Percentiles rank a stretch among this genome's conserved stretches.
phyloP scores from a whole-genome alignment of 495 filamentous ascomycete species.

The Aspergillus panamensis region DNA sequence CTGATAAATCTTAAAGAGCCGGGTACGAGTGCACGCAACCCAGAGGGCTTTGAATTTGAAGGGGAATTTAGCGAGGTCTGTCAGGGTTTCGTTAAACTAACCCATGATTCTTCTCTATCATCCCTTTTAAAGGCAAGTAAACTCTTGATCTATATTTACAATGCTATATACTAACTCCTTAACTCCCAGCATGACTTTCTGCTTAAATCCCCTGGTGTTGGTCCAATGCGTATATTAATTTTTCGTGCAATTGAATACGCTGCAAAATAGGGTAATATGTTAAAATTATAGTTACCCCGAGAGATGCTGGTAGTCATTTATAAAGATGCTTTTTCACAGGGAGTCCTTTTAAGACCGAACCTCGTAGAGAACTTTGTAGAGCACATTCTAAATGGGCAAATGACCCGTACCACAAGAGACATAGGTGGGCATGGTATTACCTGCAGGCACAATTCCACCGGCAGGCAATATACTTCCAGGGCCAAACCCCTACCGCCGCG shows the following conservation, averaged over 20 bases:
- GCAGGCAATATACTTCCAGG: no score
- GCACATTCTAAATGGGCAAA: no score
- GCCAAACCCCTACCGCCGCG: no score
- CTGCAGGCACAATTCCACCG: no score
- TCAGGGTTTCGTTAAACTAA: neutral
- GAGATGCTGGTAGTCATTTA: neutral
- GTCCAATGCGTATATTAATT: slow-evolving; percentile 2
- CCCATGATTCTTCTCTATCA: neutral
- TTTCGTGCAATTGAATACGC: slow-evolving; percentile 5
- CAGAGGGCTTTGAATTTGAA: slow-evolving; percentile 1
- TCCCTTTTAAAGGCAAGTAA: neutral
- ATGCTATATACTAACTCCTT: neutral
- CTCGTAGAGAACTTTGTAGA: no score
- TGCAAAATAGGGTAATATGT: neutral
- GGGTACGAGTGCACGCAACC: neutral
- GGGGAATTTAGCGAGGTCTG: slow-evolving; percentile 6
- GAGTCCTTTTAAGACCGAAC: no score
- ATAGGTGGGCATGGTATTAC: no score
- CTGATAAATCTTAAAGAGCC: slow-evolving; percentile 6
- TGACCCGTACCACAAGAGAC: no score
- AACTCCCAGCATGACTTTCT: slow-evolving; percentile 2
- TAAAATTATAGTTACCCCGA: neutral
- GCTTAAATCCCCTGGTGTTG: slow-evolving; percentile 4
- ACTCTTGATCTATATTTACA: neutral
- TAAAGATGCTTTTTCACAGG: no score